Base-by-base conservation (phyloP, 1,284 basidiomycete genomes). In the Ustilago tritici region DNA sequence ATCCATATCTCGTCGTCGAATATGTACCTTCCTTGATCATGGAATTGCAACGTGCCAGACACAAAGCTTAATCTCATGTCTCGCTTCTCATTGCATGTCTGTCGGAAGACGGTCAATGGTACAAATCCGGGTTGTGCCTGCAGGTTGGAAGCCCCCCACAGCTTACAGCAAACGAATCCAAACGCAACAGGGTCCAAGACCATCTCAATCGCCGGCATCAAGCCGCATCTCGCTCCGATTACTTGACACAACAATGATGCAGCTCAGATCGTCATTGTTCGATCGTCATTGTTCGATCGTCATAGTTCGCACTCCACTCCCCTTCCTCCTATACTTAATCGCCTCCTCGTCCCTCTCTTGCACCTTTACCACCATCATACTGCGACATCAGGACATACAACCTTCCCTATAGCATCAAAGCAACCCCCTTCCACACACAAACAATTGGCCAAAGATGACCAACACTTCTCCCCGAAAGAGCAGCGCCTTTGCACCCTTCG, bases 401-500 rank as follows among this genome's bases (percentile, higher is more conserved):
- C 61, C 6, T 4, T 40, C 38, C 23, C 23, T 28, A 28, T 3
- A 28, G 23, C 23, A 28, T 28, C 23, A 3, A 28, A 28, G 23
- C 23, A 28, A 28, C 23, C 2, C 23, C 23, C 23, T 28, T 28
- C 23, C 23, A 28, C 28, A 14, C 28, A 32, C 43, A 19, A 7
- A 6, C n/a, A 46, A 10, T 19, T 15, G 23, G 6, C 6, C 23
- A 8, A 50, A 2, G 49, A 52, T 34, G 65, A 60, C 63, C 28
- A 5, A 49, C 52, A 41, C n/a, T 14, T 17, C 43, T 7, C 6
- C 40, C 40, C 11, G 17, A 17, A 6, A 14, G 15, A 17, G 40
- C 14, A 49, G 19, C 36, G 52, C 43, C 40, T 59, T 54, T 10
- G 65, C 36, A 15, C 65, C 73, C 3, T 71, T 71, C 31, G 61